Evolutionary conservation across 192 early-diverging fungal species (phyloP).

Genomic region (Coemansia sp.): DNA sequence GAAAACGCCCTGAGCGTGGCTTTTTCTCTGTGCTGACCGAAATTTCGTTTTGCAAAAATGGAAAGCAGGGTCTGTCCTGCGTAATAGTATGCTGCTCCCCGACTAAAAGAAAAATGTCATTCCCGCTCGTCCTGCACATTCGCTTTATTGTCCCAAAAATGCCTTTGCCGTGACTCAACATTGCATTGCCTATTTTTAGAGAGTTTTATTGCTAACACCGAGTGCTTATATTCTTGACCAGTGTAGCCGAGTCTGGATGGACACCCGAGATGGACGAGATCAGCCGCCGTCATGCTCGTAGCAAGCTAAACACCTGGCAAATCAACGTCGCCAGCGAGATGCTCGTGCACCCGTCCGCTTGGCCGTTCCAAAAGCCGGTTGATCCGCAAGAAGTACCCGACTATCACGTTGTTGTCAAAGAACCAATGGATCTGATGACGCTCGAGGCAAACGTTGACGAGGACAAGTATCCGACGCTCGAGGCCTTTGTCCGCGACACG

Average conservation of each 20-base stretch:
- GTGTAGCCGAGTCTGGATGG: slow-evolving; percentile 85
- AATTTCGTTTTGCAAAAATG: background rate
- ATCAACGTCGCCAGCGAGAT: slow-evolving; percentile 75
- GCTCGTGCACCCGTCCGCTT: slow-evolving; percentile 72
- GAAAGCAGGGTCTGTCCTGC: background rate
- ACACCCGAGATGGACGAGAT: slow-evolving; percentile 79
- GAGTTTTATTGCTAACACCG: background rate
- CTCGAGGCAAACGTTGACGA: slow-evolving; percentile 80
- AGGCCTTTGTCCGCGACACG: slow-evolving; percentile 80
- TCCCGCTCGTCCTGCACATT: no score
- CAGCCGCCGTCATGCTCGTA: slow-evolving; percentile 39
- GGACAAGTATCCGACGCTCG: slow-evolving; percentile 78
- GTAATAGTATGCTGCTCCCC: background rate
- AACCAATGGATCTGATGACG: slow-evolving; percentile 94
- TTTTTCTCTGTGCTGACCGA: background rate
- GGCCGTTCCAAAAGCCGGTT: slow-evolving; percentile 95
- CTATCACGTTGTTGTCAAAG: slow-evolving; percentile 93
- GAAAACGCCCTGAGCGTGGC: background rate
- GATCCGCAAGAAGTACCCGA: slow-evolving; percentile 84
- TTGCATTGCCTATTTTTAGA: slow-evolving; percentile 1
- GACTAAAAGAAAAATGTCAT: no score
- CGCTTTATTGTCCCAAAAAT: no score
- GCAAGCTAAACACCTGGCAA: slow-evolving; percentile 58
- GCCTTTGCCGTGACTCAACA: background rate
- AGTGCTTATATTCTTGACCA: background rate